Percentiles rank a stretch among this genome's conserved stretches.
Evolutionary conservation across 2,329 filamentous ascomycete species (phyloP).

Genomic region (Colletotrichum brevisporum): DNA sequence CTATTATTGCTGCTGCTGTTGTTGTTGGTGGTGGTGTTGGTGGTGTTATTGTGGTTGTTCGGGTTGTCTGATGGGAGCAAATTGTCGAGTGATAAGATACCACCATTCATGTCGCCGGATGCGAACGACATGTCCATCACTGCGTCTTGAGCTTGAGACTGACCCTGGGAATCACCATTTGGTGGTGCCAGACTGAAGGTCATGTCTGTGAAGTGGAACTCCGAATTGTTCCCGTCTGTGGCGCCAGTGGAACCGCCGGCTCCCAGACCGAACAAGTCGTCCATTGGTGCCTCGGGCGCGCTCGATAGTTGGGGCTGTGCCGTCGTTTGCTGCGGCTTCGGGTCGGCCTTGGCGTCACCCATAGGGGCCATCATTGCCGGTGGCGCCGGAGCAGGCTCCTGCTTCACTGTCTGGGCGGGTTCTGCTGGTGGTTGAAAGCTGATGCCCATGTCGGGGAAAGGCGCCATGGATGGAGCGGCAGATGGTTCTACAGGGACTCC

Average conservation of each 20-base stretch:
- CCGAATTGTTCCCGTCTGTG: conserved; percentile 47
- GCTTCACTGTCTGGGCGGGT: conserved; percentile 34
- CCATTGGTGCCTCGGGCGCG: conserved; percentile 42
- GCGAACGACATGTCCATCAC: conserved; percentile 64
- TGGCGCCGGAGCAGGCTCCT: conserved; percentile 37
- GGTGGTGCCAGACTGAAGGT: conserved; percentile 67
- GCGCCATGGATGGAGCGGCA: conserved; percentile 60
- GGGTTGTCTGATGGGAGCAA: conserved; percentile 46
- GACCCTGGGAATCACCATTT: conserved; percentile 48
- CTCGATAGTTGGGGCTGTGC: conserved; percentile 41
- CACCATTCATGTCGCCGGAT: conserved; percentile 49
- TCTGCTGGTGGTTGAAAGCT: conserved; percentile 51
- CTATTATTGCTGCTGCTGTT: too few species aligned
- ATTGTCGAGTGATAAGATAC: conserved; percentile 49
- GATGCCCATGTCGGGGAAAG: conserved; percentile 71
- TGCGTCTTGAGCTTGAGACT: conserved; percentile 50
- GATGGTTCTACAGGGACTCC: conserved; percentile 35
- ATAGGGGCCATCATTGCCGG: conserved; percentile 45
- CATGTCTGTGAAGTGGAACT: conserved; percentile 70
- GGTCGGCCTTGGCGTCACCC: conserved; percentile 48
- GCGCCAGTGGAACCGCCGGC: conserved; percentile 35
- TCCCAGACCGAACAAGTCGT: conserved; percentile 32
- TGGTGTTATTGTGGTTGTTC: too few species aligned
- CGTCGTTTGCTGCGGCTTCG: conserved; percentile 40
- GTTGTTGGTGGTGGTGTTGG: too few species aligned